phyloP scores from a whole-genome alignment of 257 asterid species.

The Gardenia jasminoides region DNA sequence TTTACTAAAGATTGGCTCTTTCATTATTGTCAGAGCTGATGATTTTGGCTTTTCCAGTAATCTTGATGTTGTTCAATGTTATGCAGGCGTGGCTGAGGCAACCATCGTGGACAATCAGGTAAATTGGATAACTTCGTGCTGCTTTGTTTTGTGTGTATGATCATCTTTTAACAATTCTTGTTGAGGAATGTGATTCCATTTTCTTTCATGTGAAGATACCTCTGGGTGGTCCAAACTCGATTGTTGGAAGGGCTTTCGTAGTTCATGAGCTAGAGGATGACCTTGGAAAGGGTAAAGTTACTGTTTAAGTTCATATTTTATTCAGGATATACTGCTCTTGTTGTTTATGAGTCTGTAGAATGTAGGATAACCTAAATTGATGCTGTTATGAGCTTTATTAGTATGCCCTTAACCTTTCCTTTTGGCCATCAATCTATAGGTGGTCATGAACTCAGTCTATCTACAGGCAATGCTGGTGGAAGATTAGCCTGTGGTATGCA shows the following conservation, averaged over 20 bases:
- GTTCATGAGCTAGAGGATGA: conserved; percentile 96
- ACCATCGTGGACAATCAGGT: conserved; percentile 83
- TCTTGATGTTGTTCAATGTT: conserved; percentile 26
- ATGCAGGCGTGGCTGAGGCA: conserved; percentile 87
- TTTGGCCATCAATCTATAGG: conserved; percentile 39
- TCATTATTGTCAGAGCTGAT: neutral
- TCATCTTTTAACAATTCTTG: neutral
- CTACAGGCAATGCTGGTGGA: conserved; percentile 97
- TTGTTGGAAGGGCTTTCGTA: conserved; percentile 92
- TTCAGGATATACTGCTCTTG: neutral
- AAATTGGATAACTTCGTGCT: conserved; percentile 10
- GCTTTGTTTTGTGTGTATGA: conserved; percentile 7
- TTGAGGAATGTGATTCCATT: neutral
- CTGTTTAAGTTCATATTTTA: neutral
- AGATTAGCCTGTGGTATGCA: conserved; percentile 92
- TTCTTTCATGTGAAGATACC: conserved; percentile 57
- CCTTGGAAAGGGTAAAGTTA: conserved; percentile 86
- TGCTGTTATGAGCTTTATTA: neutral
- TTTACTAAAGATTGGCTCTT: neutral
- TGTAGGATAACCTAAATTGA: neutral
- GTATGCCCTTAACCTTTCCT: neutral
- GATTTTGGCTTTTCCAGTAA: neutral
- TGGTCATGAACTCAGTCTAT: conserved; percentile 92
- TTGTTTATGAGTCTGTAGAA: neutral
- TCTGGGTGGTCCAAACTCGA: conserved; percentile 75